A percentile compares a stretch with the other conserved stretches of the same genome.
Evolutionary conservation across 345 rosid genomes (phyloP).

Genomic region (Lumnitzera littorea): DNA sequence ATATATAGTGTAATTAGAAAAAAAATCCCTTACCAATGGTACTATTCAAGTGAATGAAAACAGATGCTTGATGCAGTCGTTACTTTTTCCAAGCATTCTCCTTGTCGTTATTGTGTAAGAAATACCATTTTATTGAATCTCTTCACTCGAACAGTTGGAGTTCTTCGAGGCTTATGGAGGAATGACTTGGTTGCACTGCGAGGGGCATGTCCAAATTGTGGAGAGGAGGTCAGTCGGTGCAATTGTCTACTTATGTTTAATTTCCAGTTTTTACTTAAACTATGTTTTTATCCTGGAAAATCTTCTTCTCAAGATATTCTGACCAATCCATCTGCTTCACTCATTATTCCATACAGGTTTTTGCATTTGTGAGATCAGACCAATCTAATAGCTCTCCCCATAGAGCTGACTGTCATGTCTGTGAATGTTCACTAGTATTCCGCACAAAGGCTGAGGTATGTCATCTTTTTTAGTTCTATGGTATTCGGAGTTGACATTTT

Average conservation of each 20-base stretch:
- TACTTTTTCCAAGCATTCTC: not conserved
- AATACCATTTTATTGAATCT: not conserved
- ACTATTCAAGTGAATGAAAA: not conserved
- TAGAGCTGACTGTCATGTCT: slow-evolving; percentile 89
- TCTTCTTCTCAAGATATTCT: too few species aligned
- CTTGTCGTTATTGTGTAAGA: not conserved
- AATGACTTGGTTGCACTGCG: slow-evolving; percentile 81
- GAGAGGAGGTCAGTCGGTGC: slow-evolving; percentile 70
- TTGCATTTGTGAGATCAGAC: slow-evolving; percentile 74
- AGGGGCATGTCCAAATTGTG: slow-evolving; percentile 94
- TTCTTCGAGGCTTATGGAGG: slow-evolving; percentile 81
- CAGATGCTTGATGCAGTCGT: not conserved
- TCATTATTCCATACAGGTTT: slow-evolving; percentile 43
- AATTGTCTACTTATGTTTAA: not conserved
- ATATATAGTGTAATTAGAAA: too few species aligned
- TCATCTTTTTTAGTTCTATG: not conserved
- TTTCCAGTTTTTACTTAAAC: not conserved
- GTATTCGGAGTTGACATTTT: not conserved
- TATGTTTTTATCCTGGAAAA: not conserved
- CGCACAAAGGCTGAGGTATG: slow-evolving; percentile 81
- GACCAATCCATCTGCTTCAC: too few species aligned
- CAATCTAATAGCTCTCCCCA: slow-evolving; percentile 54
- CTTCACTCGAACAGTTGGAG: slow-evolving; percentile 48
- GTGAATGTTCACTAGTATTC: slow-evolving; percentile 73
- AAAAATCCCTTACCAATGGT: not conserved